Evolutionary conservation across 2,329 filamentous ascomycete genomes (phyloP), one percentile per base, ranked within the genome.

Genomic region (Colletotrichum sidae): DNA sequence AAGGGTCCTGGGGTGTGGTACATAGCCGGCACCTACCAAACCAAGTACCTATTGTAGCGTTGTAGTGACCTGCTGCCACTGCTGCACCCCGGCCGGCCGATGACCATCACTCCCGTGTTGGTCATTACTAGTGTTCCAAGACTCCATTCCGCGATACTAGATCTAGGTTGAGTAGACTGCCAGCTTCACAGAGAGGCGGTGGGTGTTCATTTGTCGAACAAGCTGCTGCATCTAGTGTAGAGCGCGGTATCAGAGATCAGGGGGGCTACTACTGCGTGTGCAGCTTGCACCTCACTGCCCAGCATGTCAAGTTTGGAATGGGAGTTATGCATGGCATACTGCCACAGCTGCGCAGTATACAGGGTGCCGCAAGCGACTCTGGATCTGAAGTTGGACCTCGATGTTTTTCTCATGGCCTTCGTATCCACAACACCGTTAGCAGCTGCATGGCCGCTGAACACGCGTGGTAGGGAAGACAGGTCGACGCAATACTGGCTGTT

Each of bases 61-160:
- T 17, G 17, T 17, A 25, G 25, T 25, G 25, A 25, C 25, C 25
- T 25, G 25, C n/a, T n/a, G n/a, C n/a, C n/a, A n/a, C n/a, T n/a
- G n/a, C 41, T 38, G 58, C 58, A 65, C 62, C 58, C 62, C 52
- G 52, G 58, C 62, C 41, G 52, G 52, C 62, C 52, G 62, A 65
- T 46, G 62, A 49, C 46, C 52, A 65, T 65, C 62, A 65, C 58
- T 65, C 62, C 62, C 58, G 62, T 41, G 58, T 65, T 57, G 52
- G 62, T 65, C 41, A 34, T 46, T 46, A 52, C 52, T 65, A 65
- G 58, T 57, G 58, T 44, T 56, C 58, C 62, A 49, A 46, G 56
- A 57, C 57, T 58, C 62, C 62, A 65, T 65, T 10, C 62, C 46
- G 37, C 58, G 52, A 65, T 65, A 54, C 62, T 60, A 15, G 39